These are phyloP conservation scores for Chionographis japonica DNA, from an alignment of 106 monocot genomes.

Conservation along the genomic window DNA sequence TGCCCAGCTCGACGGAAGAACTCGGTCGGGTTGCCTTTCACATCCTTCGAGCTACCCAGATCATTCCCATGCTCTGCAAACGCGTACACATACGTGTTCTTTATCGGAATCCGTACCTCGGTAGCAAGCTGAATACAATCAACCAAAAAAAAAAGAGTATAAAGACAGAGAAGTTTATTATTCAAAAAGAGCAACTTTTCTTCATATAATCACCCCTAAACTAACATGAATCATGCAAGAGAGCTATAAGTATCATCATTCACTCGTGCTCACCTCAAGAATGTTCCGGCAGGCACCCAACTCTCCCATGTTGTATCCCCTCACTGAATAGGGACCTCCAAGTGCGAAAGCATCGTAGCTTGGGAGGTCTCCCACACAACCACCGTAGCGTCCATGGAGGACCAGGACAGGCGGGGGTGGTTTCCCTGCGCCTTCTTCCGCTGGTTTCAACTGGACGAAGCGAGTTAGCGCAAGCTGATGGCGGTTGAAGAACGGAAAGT, in stretches of 20 bases:
- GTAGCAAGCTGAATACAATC: slow-evolving; percentile 51
- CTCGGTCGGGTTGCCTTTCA: slow-evolving; percentile 95
- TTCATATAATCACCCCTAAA: neutral
- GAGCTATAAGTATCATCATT: neutral
- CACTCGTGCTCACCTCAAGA: slow-evolving; percentile 66
- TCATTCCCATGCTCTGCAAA: slow-evolving; percentile 96
- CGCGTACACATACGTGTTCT: slow-evolving; percentile 56
- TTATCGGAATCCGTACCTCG: slow-evolving; percentile 76
- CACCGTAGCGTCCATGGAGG: slow-evolving; percentile 89
- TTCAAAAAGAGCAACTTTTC: no score
- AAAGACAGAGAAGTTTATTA: no score
- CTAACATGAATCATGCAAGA: neutral
- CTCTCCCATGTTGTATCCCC: slow-evolving; percentile 96
- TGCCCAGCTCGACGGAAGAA: slow-evolving; percentile 79
- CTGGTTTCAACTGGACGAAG: slow-evolving; percentile 74
- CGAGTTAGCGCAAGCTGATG: slow-evolving; percentile 82
- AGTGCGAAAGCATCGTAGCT: slow-evolving; percentile 95
- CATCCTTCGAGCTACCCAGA: slow-evolving; percentile 87
- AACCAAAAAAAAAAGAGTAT: neutral
- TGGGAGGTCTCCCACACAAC: slow-evolving; percentile 96
- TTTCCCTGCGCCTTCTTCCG: slow-evolving; percentile 78
- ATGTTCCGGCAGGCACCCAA: slow-evolving; percentile 81
- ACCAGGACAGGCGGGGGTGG: slow-evolving; percentile 81
- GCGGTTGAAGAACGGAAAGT: slow-evolving; percentile 89
- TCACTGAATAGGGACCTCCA: slow-evolving; percentile 92